Evolutionary conservation across 495 filamentous ascomycete species (phyloP).

Genomic region (Friedmanniomyces simplex): DNA sequence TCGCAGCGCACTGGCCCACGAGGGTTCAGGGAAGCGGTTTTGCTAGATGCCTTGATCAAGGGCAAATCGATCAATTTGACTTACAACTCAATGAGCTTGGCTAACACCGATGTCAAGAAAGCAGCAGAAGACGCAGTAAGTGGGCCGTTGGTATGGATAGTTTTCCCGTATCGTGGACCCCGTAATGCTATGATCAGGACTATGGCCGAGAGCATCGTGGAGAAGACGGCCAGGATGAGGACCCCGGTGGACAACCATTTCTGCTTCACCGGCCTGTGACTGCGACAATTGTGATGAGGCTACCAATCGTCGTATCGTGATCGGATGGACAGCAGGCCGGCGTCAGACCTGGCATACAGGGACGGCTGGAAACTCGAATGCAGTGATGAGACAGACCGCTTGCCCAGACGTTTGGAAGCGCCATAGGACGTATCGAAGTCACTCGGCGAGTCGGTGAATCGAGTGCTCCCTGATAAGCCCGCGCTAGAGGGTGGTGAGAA

Average conservation of each 20-base stretch:
- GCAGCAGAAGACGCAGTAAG: slow-evolving; percentile 48
- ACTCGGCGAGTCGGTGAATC: neutral
- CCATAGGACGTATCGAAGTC: neutral
- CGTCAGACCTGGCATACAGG: neutral
- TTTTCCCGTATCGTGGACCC: slow-evolving; percentile 49
- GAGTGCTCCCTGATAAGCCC: slow-evolving; percentile 3
- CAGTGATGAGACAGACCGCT: slow-evolving; percentile 2
- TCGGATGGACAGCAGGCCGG: neutral
- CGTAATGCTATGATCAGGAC: slow-evolving; percentile 49
- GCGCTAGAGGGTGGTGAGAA: neutral
- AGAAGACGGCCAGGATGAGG: slow-evolving; percentile 52
- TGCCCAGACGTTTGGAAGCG: neutral
- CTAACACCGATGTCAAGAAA: slow-evolving; percentile 51
- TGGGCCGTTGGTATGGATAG: slow-evolving; percentile 38
- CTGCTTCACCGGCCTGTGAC: slow-evolving; percentile 25
- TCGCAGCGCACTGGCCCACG: too few relatives aligned
- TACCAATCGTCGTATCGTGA: slow-evolving; percentile 18
- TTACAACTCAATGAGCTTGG: slow-evolving; percentile 65
- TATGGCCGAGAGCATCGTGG: slow-evolving; percentile 53
- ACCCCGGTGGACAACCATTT: slow-evolving; percentile 49
- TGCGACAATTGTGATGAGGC: slow-evolving; percentile 22
- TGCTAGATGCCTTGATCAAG: too few relatives aligned
- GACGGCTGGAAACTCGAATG: neutral
- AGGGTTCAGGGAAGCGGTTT: too few relatives aligned
- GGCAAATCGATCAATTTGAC: too few relatives aligned